A percentile compares a stretch with the other conserved stretches of the same genome.
phyloP scores from a whole-genome alignment of 2,329 filamentous ascomycete genomes.

The Dothistroma septosporum region DNA sequence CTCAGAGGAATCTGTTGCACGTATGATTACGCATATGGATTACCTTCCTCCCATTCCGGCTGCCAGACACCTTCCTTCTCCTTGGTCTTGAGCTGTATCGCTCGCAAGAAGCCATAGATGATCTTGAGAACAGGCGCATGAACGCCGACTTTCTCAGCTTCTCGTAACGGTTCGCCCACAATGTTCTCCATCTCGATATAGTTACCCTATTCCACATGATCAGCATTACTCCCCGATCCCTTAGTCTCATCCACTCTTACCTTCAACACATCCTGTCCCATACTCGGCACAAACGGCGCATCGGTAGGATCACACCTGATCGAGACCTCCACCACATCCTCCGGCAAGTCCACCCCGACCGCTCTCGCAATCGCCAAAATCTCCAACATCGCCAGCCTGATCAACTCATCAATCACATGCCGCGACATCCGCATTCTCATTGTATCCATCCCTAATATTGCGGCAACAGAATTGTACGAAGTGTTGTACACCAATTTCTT shows the following conservation, averaged over 20 bases:
- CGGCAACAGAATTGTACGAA: constrained; percentile 51
- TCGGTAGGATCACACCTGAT: constrained; percentile 50
- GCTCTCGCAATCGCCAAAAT: constrained; percentile 47
- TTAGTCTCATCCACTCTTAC: constrained; percentile 17
- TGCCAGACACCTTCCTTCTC: constrained; percentile 41
- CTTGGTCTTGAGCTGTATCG: constrained; percentile 48
- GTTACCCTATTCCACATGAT: constrained; percentile 39
- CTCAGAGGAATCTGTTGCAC: too few relatives aligned
- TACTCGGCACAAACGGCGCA: constrained; percentile 51
- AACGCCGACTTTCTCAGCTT: constrained; percentile 48
- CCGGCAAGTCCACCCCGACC: constrained; percentile 42
- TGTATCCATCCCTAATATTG: constrained; percentile 51
- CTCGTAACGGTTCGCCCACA: constrained; percentile 54
- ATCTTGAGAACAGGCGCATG: constrained; percentile 48
- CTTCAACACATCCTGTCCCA: constrained; percentile 53
- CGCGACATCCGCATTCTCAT: constrained; percentile 47
- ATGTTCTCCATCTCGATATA: constrained; percentile 56
- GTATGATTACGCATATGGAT: constrained; percentile 15
- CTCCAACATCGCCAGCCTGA: constrained; percentile 53
- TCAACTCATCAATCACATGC: constrained; percentile 45
- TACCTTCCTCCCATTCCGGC: constrained; percentile 18
- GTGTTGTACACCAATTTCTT: constrained; percentile 52
- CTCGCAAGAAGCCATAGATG: constrained; percentile 48
- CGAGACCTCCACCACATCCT: constrained; percentile 43
- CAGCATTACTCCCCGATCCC: constrained; percentile 2